Base-by-base conservation (phyloP, 495 filamentous ascomycete genomes). In the Penicillium cataractarum region DNA sequence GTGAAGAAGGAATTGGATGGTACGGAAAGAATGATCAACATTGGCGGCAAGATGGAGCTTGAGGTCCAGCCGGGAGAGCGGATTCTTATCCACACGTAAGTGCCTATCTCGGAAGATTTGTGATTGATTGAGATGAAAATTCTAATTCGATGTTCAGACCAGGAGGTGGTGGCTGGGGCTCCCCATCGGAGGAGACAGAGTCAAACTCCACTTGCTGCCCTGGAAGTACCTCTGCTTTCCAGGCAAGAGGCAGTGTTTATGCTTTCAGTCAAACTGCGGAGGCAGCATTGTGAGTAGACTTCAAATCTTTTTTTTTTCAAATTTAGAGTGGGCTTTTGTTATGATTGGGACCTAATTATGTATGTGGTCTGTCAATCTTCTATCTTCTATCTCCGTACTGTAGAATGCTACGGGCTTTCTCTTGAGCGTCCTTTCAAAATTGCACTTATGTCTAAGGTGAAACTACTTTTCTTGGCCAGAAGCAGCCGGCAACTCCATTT, bases 1-100 rank as follows among this genome's bases (percentile, higher is more conserved):
- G 2, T 69, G 29, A 64, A 66, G 54, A 62, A 66, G 21, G 67
- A 69, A 39, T 31, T 58, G 6, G 64, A 69, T 35, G 67, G 67
- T 8, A 50, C 61, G 0, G 49, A 64, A 12, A 57, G 64, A 51
- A 62, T 46, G 22, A 70, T 70, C 26, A 67, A 70, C 59, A 70
- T 70, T 42, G 67, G 67, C 51, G 64, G 67, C 13, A 70, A 70
- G 51, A 70, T 70, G 67, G 67, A 70, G 37, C 55, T 70, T 15
- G 51, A 62, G 17, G 67, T 67, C 2, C 61, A 67, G 26, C 58
- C 67, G 4, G 65, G 65, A 19, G 67, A 70, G 26, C 50, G 62
- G 1, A 65, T 70, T 44, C 49, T 67, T 22, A 70, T 70, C 49
- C 65, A 65, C 35, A 67, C 67, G 59, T 65, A 33, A 65, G 65